Conservation (phyloP, 2,329 filamentous ascomycete species). For the Colletotrichum sp. region DNA sequence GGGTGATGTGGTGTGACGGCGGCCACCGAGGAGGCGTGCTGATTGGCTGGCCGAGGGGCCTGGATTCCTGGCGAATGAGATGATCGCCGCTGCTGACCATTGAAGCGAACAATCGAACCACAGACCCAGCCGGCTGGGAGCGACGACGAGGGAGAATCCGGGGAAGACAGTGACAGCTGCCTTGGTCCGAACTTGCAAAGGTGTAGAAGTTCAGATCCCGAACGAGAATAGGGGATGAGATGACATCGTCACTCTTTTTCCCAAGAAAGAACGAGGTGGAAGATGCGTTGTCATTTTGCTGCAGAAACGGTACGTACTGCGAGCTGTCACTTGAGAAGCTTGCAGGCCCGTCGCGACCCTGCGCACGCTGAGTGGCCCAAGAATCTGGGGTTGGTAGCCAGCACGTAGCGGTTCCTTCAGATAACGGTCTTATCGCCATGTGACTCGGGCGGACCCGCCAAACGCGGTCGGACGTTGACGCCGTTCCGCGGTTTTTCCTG, state of each 20-base stretch:
- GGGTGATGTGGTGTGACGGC: conserved; percentile 25
- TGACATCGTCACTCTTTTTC: not conserved
- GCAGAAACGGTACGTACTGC: not conserved
- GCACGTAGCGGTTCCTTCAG: not conserved
- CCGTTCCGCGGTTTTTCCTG: conserved; percentile 12
- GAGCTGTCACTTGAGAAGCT: not conserved
- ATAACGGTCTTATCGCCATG: conserved; percentile 22
- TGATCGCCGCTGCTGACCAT: conserved; percentile 13
- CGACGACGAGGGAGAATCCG: conserved; percentile 4
- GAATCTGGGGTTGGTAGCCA: not conserved
- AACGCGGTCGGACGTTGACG: not conserved
- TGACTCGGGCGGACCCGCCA: conserved; percentile 15
- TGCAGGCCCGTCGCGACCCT: not conserved
- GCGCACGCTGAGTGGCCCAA: not conserved
- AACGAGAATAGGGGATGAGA: not conserved
- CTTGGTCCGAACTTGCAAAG: not conserved
- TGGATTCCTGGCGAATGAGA: conserved; percentile 20
- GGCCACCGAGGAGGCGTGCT: not conserved
- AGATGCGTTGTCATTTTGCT: not conserved
- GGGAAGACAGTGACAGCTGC: conserved; percentile 3
- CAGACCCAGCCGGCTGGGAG: conserved; percentile 5
- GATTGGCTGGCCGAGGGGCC: conserved; percentile 8
- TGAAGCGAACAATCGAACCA: conserved; percentile 14
- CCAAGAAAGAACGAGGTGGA: not conserved
- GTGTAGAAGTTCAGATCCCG: not conserved